Percentiles rank a stretch among this genome's conserved stretches.
Conservation (phyloP, 345 rosid species). For the Brassica napus region Da-Ae NC_063444.1:18911501-18912000, state of each 20-base stretch:
- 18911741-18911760: slow-evolving; percentile 39
- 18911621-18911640: slow-evolving; percentile 51
- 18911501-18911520: slow-evolving; percentile 43
- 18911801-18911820: not conserved
- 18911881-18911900: slow-evolving; percentile 35
- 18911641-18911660: slow-evolving; percentile 50
- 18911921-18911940: slow-evolving; percentile 13
- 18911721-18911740: slow-evolving; percentile 54
- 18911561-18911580: slow-evolving; percentile 67
- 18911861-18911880: slow-evolving; percentile 38
- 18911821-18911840: slow-evolving; percentile 35
- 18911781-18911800: not conserved
- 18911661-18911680: slow-evolving; percentile 50
- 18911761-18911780: not conserved
- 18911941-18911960: not conserved
- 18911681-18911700: slow-evolving; percentile 50
- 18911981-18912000: not conserved
- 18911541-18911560: slow-evolving; percentile 67
- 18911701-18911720: slow-evolving; percentile 46
- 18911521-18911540: slow-evolving; percentile 75
- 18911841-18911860: slow-evolving; percentile 37
- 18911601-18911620: slow-evolving; percentile 54
- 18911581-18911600: slow-evolving; percentile 52
- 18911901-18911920: slow-evolving; percentile 34
- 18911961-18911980: not conserved